Conservation (phyloP, 768 basidiomycete genomes). For the Serendipita vermifera region DNA sequence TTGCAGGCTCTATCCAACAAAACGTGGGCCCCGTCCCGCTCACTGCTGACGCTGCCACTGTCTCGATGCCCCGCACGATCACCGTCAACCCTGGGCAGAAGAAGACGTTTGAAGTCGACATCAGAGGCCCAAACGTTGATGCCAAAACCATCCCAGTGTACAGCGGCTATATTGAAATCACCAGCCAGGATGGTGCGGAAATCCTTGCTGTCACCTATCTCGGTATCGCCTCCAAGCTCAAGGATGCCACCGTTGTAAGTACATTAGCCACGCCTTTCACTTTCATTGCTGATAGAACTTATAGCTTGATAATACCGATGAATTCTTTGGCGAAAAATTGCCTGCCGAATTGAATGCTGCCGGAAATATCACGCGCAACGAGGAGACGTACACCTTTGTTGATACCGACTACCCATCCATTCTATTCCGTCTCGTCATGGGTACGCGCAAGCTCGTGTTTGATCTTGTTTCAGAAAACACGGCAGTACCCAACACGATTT, state of each 20-base stretch:
- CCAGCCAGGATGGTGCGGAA: constrained; percentile 1
- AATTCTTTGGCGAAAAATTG: constrained; percentile 18
- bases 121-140: constrained; percentile 20
- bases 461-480: constrained; percentile 8
- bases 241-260: constrained; percentile 19
- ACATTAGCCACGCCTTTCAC: background rate
- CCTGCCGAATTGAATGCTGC: constrained; percentile 17
- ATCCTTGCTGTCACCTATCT: constrained; percentile 21
- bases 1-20: constrained; percentile 15
- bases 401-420: constrained; percentile 19
- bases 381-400: constrained; percentile 18
- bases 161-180: constrained; percentile 24
- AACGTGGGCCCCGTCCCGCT: constrained; percentile 7
- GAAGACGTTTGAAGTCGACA: constrained; percentile 17
- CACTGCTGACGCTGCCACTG: constrained; percentile 14
- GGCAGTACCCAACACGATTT: background rate
- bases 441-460: constrained; percentile 7
- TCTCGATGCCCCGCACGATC: constrained; percentile 12
- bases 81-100: constrained; percentile 19
- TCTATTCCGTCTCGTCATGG: constrained; percentile 17
- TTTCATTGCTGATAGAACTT: too few species aligned
- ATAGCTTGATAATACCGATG: constrained; percentile 19
- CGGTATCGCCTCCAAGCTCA: constrained; percentile 23
- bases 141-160: constrained; percentile 22
- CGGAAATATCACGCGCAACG: constrained; percentile 15